These are phyloP conservation scores for Phytophthora tubulina DNA, from an alignment of 352 stramenopile genomes.

Conservation along the genomic window DNA sequence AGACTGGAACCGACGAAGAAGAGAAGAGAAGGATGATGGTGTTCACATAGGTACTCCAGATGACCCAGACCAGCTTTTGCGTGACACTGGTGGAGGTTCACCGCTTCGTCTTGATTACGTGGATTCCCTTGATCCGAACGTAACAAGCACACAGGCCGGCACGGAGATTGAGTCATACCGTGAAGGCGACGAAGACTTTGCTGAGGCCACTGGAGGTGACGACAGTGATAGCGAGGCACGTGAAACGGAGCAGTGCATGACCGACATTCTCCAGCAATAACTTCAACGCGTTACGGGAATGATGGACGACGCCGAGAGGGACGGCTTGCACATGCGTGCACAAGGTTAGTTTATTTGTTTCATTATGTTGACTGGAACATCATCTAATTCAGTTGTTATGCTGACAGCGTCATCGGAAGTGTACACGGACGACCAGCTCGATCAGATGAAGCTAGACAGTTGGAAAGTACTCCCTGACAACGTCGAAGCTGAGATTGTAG, in stretches of 20 bases:
- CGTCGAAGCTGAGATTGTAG: neutral
- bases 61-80: too few species aligned
- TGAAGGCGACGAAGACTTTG: conserved; percentile 3
- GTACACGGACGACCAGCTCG: conserved; percentile 4
- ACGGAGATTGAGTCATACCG: neutral
- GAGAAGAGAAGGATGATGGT: too few species aligned
- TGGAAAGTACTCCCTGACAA: conserved; percentile 14
- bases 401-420: conserved; percentile 19
- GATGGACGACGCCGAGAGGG: neutral
- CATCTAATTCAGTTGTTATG: conserved; percentile 12
- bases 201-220: neutral
- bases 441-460: neutral
- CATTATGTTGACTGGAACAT: conserved; percentile 3
- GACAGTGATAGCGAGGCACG: neutral
- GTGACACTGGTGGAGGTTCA: too few species aligned
- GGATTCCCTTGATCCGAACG: neutral
- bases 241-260: conserved; percentile 5
- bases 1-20: too few species aligned
- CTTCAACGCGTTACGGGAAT: neutral
- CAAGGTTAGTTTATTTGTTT: conserved; percentile 4
- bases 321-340: conserved; percentile 4
- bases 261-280: neutral
- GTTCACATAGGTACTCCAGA: too few species aligned
- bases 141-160: neutral
- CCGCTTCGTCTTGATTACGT: too few species aligned